A percentile compares a stretch with the other conserved stretches of the same genome.
Conservation (phyloP, 345 rosid species). For the Melaleuca alternifolia region DNA sequence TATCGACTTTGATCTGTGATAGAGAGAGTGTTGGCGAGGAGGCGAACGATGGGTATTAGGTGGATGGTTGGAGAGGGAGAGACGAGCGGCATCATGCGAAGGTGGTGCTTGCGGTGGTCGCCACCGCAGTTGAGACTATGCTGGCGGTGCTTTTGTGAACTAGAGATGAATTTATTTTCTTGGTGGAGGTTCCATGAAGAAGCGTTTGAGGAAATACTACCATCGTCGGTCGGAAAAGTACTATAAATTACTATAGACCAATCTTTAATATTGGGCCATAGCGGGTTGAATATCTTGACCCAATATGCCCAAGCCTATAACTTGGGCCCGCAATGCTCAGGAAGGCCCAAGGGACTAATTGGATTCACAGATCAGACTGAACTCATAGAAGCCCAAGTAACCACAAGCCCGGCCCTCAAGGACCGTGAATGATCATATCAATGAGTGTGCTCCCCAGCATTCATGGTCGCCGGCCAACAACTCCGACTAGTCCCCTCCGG, state of each 20-base stretch:
- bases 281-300: background rate
- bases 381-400: background rate
- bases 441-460: background rate
- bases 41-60: background rate
- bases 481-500: background rate
- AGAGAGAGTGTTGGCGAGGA: background rate
- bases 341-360: background rate
- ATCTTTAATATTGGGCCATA: background rate
- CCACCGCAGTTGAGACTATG: background rate
- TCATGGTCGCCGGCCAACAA: background rate
- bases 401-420: background rate
- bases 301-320: background rate
- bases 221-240: background rate
- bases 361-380: background rate
- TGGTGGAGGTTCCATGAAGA: background rate
- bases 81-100: background rate
- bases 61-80: background rate
- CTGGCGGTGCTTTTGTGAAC: background rate
- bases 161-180: background rate
- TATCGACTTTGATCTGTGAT: background rate
- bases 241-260: background rate
- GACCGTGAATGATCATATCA: background rate
- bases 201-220: background rate
- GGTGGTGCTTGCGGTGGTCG: accelerated
- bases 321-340: background rate